phyloP scores from a whole-genome alignment of 106 monocot genomes.

The Platanthera zijinensis region DNA sequence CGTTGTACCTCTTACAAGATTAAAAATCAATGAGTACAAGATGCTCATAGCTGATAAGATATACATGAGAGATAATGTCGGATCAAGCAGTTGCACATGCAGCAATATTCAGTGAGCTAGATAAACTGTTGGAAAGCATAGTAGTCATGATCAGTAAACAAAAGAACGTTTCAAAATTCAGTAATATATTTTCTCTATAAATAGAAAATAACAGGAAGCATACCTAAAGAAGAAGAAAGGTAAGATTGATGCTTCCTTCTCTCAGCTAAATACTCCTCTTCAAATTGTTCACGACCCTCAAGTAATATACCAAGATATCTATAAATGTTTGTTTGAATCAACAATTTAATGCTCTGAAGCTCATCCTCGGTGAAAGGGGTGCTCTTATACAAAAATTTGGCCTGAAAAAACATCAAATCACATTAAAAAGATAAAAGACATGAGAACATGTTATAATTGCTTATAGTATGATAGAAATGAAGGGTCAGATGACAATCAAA shows the following conservation, averaged over 20 bases:
- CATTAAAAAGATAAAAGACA: background rate
- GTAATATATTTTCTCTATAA: background rate
- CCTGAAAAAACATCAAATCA: conserved; percentile 32
- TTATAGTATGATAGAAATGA: background rate
- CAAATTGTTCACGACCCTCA: conserved; percentile 61
- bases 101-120: background rate
- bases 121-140: background rate
- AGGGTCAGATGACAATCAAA: background rate
- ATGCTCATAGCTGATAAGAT: background rate
- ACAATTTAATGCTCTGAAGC: conserved; percentile 40
- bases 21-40: background rate
- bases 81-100: background rate
- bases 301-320: conserved; percentile 57
- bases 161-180: background rate
- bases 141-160: background rate
- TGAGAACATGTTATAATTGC: background rate
- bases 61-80: background rate
- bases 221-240: conserved; percentile 22
- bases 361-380: conserved; percentile 60
- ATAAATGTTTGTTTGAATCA: conserved; percentile 66
- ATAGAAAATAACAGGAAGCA: background rate
- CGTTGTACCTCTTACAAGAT: background rate
- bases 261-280: conserved; percentile 47
- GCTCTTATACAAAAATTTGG: conserved; percentile 63
- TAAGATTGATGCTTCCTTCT: conserved; percentile 15